These are phyloP conservation scores for Leishmania mexicana DNA, from an alignment of 208 protist genomes.

Conservation along the genomic window DNA sequence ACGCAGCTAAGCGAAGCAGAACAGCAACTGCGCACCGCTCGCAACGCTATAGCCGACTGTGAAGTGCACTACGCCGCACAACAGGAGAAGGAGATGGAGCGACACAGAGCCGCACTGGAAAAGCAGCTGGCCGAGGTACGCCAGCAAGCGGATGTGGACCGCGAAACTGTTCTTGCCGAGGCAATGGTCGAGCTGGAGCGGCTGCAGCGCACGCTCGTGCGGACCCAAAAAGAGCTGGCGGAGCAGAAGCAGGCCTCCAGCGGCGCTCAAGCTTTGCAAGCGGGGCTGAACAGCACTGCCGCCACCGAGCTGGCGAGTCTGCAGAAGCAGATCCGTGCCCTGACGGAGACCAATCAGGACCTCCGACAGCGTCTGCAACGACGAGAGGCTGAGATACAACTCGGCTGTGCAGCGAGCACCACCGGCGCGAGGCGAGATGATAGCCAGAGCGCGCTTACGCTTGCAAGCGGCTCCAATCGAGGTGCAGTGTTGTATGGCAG, in stretches of 20 bases:
- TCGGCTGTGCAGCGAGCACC: background rate
- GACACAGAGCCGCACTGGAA: constrained; percentile 9
- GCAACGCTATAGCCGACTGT: constrained; percentile 11
- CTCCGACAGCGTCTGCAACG: constrained; percentile 24
- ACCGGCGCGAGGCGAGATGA: background rate
- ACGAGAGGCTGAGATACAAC: background rate
- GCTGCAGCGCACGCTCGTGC: constrained; percentile 33
- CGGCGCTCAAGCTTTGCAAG: constrained; percentile 1
- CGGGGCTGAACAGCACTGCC: background rate
- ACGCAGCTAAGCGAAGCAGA: constrained; percentile 17
- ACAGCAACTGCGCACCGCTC: constrained; percentile 19
- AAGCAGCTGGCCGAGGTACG: constrained; percentile 14
- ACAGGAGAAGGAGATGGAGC: constrained; percentile 29
- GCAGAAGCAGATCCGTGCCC: constrained; percentile 19
- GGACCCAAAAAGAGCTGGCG: constrained; percentile 20
- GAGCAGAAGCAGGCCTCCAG: constrained; percentile 19
- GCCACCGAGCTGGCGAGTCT: constrained; percentile 10
- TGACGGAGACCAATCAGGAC: constrained; percentile 22
- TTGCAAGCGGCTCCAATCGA: background rate
- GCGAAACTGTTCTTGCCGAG: constrained; percentile 31
- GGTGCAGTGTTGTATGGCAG: background rate
- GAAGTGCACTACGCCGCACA: constrained; percentile 17
- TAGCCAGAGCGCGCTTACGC: background rate
- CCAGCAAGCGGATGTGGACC: constrained; percentile 31
- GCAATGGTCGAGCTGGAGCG: constrained; percentile 43